Percentiles rank a stretch among this genome's conserved stretches.
Conservation (phyloP, 768 basidiomycete genomes). For the Russula brevipes region DNA sequence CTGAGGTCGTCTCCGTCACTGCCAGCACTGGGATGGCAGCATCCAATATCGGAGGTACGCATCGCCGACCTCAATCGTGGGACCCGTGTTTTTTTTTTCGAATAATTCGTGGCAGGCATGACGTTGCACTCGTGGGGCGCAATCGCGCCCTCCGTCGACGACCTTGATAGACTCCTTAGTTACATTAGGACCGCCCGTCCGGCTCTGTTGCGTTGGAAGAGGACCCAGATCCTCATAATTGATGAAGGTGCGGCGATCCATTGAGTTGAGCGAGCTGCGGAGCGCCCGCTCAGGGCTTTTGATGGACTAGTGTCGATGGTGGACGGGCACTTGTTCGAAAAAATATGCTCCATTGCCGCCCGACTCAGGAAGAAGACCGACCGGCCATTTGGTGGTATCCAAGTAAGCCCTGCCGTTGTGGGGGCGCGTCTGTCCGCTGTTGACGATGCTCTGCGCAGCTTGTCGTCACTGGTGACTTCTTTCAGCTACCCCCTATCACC, state of each 20-base stretch:
- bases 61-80: conserved; percentile 12
- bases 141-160: conserved; percentile 46
- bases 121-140: conserved; percentile 62
- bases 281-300: not conserved
- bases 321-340: conserved; percentile 57
- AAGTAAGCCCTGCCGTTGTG: conserved; percentile 34
- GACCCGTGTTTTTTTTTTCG: conserved; percentile 4
- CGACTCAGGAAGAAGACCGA: conserved; percentile 45
- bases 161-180: conserved; percentile 42
- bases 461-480: conserved; percentile 61
- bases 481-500: conserved; percentile 57
- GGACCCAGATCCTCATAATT: conserved; percentile 54
- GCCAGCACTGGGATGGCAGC: conserved; percentile 63
- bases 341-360: conserved; percentile 48
- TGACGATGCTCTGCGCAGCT: conserved; percentile 33
- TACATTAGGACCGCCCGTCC: conserved; percentile 52
- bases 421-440: conserved; percentile 31
- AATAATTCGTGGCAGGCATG: conserved; percentile 37
- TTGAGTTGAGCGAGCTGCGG: too few species aligned
- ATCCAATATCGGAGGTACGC: conserved; percentile 59
- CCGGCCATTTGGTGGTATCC: conserved; percentile 62
- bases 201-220: conserved; percentile 52
- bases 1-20: conserved; percentile 48
- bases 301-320: conserved; percentile 58
- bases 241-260: conserved; percentile 47